Percentiles rank a stretch among this genome's conserved stretches.
These are phyloP conservation scores for Fusarium siculi DNA, from an alignment of 2,329 filamentous ascomycete species.

Conservation along the genomic window DNA sequence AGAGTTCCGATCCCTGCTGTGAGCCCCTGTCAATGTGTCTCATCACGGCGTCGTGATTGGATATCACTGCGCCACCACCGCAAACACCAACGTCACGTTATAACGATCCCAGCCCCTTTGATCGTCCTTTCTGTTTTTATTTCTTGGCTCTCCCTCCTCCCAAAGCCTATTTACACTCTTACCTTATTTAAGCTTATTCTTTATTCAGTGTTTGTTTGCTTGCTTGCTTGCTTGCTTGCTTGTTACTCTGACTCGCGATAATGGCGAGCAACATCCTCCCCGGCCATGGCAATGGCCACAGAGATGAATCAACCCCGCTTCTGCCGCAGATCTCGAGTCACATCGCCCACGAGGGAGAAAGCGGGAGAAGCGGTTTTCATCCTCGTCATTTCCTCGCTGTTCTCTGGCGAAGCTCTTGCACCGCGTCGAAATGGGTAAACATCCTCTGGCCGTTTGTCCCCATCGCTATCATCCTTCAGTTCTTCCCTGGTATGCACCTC, in stretches of 20 bases:
- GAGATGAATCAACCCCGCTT: slow-evolving; percentile 45
- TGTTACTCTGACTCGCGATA: neutral
- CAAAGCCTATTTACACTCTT: neutral
- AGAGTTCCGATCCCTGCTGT: slow-evolving; percentile 19
- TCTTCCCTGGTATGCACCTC: slow-evolving; percentile 49
- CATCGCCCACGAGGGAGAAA: slow-evolving; percentile 54
- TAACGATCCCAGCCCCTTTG: neutral
- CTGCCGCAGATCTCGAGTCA: slow-evolving; percentile 40
- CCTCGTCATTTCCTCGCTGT: slow-evolving; percentile 55
- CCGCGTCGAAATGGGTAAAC: slow-evolving; percentile 58
- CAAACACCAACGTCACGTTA: slow-evolving; percentile 20
- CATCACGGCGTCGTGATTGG: slow-evolving; percentile 14
- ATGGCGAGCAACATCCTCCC: slow-evolving; percentile 28
- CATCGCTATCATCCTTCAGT: slow-evolving; percentile 56
- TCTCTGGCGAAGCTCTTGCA: slow-evolving; percentile 56
- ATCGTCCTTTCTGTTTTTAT: neutral
- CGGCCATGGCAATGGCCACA: slow-evolving; percentile 17
- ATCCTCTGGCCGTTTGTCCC: slow-evolving; percentile 61
- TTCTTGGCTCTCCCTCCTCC: neutral
- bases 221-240: accelerated
- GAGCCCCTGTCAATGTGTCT: slow-evolving; percentile 28
- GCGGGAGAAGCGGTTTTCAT: slow-evolving; percentile 56
- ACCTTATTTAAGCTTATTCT: too few species aligned
- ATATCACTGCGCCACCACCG: slow-evolving; percentile 22
- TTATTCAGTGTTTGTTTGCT: accelerated